phyloP scores from a whole-genome alignment of 129 eudicot species.

The Flaveria robusta region DNA sequence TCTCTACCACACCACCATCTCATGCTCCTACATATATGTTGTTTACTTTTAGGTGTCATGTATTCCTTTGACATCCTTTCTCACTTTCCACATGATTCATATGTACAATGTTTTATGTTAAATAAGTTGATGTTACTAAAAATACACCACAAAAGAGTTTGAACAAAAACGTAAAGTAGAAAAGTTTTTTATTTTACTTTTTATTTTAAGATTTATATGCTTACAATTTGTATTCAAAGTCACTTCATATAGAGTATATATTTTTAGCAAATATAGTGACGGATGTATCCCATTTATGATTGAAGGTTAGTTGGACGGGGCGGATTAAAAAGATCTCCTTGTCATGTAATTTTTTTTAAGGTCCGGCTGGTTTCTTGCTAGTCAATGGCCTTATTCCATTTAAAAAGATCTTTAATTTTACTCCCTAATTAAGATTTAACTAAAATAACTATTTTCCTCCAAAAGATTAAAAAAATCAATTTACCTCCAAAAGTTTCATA shows the following conservation, averaged over 20 bases:
- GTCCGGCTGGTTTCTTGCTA: too few relatives aligned
- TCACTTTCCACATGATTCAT: background rate
- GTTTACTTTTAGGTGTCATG: slow-evolving; percentile 18
- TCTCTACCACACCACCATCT: slow-evolving; percentile 24
- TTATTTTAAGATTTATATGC: background rate
- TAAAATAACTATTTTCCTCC: too few relatives aligned
- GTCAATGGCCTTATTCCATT: too few relatives aligned
- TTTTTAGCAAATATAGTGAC: background rate
- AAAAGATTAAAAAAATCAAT: too few relatives aligned
- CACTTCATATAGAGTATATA: background rate
- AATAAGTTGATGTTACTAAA: background rate
- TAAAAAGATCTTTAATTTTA: too few relatives aligned
- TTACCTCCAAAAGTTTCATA: too few relatives aligned
- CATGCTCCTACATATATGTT: slow-evolving; percentile 15
- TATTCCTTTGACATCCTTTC: background rate
- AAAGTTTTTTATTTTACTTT: background rate
- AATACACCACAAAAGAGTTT: background rate
- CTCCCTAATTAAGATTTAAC: too few relatives aligned
- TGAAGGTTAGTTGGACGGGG: too few relatives aligned
- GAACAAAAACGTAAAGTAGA: background rate
- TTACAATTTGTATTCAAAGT: background rate
- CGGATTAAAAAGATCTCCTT: too few relatives aligned
- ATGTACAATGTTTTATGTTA: background rate
- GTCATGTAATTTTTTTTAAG: too few relatives aligned
- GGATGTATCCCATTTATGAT: background rate